Conservation (phyloP, 352 stramenopile species). For the Phytophthora nicotianae region DNA sequence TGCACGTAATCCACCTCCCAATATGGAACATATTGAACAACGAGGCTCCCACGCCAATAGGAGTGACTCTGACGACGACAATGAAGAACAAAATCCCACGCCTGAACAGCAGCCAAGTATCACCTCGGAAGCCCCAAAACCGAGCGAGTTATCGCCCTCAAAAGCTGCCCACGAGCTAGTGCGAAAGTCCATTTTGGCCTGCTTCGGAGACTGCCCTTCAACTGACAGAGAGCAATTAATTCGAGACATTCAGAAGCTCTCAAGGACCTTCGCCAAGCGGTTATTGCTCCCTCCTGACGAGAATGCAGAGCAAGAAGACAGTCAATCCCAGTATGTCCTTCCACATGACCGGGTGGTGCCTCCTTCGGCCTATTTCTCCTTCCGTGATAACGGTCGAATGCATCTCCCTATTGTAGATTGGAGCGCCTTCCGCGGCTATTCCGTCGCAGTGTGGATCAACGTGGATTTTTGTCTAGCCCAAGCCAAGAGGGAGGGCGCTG, state of each 20-base stretch:
- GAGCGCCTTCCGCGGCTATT: slow-evolving; percentile 80
- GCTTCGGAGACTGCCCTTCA: slow-evolving; percentile 32
- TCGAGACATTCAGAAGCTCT: slow-evolving; percentile 38
- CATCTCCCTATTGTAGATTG: slow-evolving; percentile 81
- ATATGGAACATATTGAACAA: slow-evolving; percentile 8
- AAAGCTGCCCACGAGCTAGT: slow-evolving; percentile 40
- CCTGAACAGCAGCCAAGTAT: slow-evolving; percentile 1
- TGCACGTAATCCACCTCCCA: not conserved
- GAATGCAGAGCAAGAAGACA: slow-evolving; percentile 17
- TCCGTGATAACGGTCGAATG: slow-evolving; percentile 69
- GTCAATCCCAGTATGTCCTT: slow-evolving; percentile 41
- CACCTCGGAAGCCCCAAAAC: not conserved
- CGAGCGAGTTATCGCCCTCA: slow-evolving; percentile 23
- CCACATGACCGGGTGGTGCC: slow-evolving; percentile 40
- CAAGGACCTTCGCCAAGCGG: slow-evolving; percentile 41
- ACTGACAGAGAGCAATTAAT: slow-evolving; percentile 34
- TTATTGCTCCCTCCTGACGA: slow-evolving; percentile 35
- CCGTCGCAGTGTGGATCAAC: slow-evolving; percentile 78
- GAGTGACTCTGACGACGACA: not conserved
- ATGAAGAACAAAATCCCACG: not conserved
- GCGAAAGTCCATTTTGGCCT: slow-evolving; percentile 44
- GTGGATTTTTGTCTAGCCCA: slow-evolving; percentile 41
- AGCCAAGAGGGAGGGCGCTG: slow-evolving; percentile 19
- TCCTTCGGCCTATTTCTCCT: slow-evolving; percentile 69
- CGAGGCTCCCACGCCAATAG: not conserved